Conservation (phyloP, 2,329 filamentous ascomycete genomes). For the Conoideocrella luteorostrata region DNA sequence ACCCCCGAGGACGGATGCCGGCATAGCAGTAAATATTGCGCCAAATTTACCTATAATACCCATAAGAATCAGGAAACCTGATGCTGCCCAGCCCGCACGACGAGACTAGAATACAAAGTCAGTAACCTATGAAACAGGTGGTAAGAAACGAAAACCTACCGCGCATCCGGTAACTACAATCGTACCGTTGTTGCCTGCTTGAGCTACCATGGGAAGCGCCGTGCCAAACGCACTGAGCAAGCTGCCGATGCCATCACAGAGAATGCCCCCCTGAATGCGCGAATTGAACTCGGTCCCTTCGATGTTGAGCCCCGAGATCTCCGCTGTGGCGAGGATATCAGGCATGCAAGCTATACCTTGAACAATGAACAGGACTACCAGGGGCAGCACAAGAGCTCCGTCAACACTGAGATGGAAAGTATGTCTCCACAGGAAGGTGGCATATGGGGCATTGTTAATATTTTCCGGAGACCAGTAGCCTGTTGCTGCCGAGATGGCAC, state of each 20-base stretch:
- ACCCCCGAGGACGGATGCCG: conserved; percentile 9
- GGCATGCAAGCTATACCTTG: conserved; percentile 9
- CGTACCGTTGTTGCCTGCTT: conserved; percentile 10
- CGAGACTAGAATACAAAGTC: conserved; percentile 3
- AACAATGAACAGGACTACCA: conserved; percentile 10
- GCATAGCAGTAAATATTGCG: conserved; percentile 8
- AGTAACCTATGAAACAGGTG: neutral
- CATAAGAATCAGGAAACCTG: conserved; percentile 8
- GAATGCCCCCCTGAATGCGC: conserved; percentile 9
- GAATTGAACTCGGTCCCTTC: conserved; percentile 10
- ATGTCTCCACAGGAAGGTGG: conserved; percentile 8
- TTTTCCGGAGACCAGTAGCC: conserved; percentile 8
- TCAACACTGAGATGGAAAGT: conserved; percentile 9
- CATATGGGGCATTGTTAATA: conserved; percentile 3
- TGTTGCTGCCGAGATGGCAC: conserved; percentile 8
- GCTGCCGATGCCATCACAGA: conserved; percentile 10
- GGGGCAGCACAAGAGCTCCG: conserved; percentile 8
- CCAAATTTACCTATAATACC: conserved; percentile 9
- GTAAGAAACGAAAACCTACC: neutral
- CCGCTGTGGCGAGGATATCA: conserved; percentile 9
- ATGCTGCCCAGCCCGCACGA: conserved; percentile 9
- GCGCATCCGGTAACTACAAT: conserved; percentile 10
- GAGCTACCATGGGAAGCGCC: conserved; percentile 7
- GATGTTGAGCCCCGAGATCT: conserved; percentile 8
- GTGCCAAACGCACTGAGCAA: conserved; percentile 7